Conservation (phyloP, 805 yeast species). For the Kazachstania bromeliacearum region DNA sequence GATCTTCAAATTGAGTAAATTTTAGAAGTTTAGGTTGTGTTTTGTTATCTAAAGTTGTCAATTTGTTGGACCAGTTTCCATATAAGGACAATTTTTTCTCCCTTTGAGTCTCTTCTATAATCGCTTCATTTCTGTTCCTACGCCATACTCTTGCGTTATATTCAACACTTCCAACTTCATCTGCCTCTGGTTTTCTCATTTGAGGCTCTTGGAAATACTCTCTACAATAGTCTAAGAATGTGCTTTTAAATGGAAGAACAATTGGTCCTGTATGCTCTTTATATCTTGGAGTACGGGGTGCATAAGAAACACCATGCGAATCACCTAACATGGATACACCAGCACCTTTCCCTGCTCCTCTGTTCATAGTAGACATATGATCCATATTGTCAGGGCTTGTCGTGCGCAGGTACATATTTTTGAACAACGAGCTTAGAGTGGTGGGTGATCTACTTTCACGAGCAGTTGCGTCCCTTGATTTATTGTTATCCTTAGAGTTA, state of each 20-base stretch:
- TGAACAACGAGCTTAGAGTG: slow-evolving; percentile 25
- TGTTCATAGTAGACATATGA: slow-evolving; percentile 16
- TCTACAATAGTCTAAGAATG: slow-evolving; percentile 62
- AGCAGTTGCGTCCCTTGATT: neutral
- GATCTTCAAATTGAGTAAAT: slow-evolving; percentile 87
- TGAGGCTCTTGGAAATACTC: slow-evolving; percentile 97
- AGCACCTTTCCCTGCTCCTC: slow-evolving; percentile 14
- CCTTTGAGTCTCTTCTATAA: slow-evolving; percentile 81
- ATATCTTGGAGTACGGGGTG: slow-evolving; percentile 52
- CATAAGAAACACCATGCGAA: slow-evolving; percentile 36
- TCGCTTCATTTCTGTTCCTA: slow-evolving; percentile 75
- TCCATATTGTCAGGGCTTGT: slow-evolving; percentile 6
- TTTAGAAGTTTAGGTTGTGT: slow-evolving; percentile 71
- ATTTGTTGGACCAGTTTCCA: slow-evolving; percentile 74
- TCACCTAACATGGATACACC: slow-evolving; percentile 19
- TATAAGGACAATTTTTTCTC: slow-evolving; percentile 74
- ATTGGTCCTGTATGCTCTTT: slow-evolving; percentile 20
- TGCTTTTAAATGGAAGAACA: slow-evolving; percentile 46
- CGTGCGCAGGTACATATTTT: slow-evolving; percentile 21
- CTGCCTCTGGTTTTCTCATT: slow-evolving; percentile 71
- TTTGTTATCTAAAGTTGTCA: slow-evolving; percentile 53
- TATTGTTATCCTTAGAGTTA: slow-evolving; percentile 2
- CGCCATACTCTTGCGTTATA: slow-evolving; percentile 81
- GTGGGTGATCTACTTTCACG: slow-evolving; percentile 1
- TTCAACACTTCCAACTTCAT: slow-evolving; percentile 86